Evolutionary conservation across 371 early-diverging fungal species (phyloP).

Genomic region (Apophysomyces variabilis): DNA sequence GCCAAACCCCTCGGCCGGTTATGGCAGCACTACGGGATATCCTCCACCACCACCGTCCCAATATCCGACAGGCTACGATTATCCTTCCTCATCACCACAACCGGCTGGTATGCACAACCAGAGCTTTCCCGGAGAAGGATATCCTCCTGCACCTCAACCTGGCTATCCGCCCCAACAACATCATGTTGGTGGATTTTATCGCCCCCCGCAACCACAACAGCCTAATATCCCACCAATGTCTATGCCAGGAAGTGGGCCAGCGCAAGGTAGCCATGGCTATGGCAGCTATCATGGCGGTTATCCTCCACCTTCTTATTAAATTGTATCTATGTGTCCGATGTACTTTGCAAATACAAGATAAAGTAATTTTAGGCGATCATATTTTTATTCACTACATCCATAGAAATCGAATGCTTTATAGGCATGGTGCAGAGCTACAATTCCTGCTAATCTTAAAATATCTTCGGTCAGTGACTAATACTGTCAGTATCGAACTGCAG

Average conservation of each 20-base stretch:
- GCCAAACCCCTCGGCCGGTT: background rate
- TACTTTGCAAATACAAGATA: too few relatives aligned
- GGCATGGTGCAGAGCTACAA: too few relatives aligned
- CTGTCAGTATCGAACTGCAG: too few relatives aligned
- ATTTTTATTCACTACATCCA: too few relatives aligned
- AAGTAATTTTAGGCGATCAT: too few relatives aligned
- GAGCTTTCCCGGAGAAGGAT: background rate
- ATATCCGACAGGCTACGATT: background rate
- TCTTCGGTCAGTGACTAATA: too few relatives aligned
- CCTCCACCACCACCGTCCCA: background rate
- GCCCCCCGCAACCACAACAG: background rate
- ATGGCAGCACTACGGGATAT: background rate
- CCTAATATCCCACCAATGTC: constrained; percentile 3
- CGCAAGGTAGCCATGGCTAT: background rate
- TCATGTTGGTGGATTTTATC: constrained; percentile 16
- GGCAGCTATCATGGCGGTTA: background rate
- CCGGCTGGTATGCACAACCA: background rate
- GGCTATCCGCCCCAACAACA: constrained; percentile 2
- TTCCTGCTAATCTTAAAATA: too few relatives aligned
- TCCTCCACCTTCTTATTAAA: background rate
- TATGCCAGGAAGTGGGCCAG: constrained; percentile 10
- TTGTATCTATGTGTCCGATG: too few relatives aligned
- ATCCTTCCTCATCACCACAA: constrained; percentile 9
- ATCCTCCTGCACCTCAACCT: background rate
- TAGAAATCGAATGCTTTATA: too few relatives aligned